A percentile compares a stretch with the other conserved stretches of the same genome.
Conservation (phyloP, 768 basidiomycete genomes). For the Lenzites betulinus region DNA sequence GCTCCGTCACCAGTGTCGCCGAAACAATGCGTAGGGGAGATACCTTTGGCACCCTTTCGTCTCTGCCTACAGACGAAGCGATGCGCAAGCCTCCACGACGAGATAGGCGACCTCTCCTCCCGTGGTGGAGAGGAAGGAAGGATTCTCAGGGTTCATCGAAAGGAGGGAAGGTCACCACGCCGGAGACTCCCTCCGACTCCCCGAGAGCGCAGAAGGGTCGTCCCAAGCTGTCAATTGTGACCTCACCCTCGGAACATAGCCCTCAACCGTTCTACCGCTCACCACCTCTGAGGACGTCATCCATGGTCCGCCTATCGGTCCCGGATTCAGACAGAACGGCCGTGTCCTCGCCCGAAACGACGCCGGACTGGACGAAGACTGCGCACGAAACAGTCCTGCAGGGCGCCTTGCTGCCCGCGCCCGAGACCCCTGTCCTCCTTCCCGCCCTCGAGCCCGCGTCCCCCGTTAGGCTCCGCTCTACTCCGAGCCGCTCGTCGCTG, state of each 20-base stretch:
- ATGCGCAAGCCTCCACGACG: constrained; percentile 21
- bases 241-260: neutral
- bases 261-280: neutral
- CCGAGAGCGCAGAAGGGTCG: constrained; percentile 1
- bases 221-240: constrained; percentile 10
- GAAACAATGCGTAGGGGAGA: constrained; percentile 26
- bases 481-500: constrained; percentile 12
- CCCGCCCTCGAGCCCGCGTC: constrained; percentile 17
- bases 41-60: constrained; percentile 27
- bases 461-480: constrained; percentile 1
- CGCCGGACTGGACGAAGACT: neutral
- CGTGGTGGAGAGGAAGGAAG: constrained; percentile 12
- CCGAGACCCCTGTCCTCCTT: neutral
- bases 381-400: constrained; percentile 1
- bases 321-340: constrained; percentile 8
- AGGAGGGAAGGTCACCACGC: neutral
- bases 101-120: constrained; percentile 10
- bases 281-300: neutral
- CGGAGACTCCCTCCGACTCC: neutral
- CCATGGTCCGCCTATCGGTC: constrained; percentile 14
- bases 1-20: constrained; percentile 4
- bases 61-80: constrained; percentile 29
- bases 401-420: neutral
- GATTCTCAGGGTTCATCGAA: neutral
- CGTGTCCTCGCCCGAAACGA: constrained; percentile 7